Percentiles rank a stretch among this genome's conserved stretches.
Evolutionary conservation across 139 green algal species (phyloP).

Genomic region (Pedinophyceae sp.): DNA sequence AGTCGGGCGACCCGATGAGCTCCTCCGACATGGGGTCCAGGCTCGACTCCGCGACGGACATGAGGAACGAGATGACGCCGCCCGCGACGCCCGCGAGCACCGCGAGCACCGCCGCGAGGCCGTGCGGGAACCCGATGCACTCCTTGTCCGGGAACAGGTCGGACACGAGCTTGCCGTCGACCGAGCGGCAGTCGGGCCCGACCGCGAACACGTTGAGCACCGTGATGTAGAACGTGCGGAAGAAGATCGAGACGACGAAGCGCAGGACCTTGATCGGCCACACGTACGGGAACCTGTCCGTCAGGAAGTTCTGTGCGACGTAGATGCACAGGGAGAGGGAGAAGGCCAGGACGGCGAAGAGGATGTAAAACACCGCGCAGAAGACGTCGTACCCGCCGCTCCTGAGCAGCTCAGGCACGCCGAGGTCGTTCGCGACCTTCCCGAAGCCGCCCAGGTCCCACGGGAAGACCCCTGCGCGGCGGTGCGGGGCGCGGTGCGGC

Average conservation of each 20-base stretch:
- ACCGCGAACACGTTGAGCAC: background rate
- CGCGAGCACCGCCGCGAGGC: conserved; percentile 13
- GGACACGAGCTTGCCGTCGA: no score
- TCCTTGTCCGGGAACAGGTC: conserved; percentile 2
- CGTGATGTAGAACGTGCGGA: background rate
- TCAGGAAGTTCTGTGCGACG: background rate
- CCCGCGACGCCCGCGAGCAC: conserved; percentile 5
- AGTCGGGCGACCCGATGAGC: conserved; percentile 12
- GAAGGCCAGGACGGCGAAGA: background rate
- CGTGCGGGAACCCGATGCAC: conserved; percentile 26
- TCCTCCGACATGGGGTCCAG: conserved; percentile 19
- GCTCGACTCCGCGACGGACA: conserved; percentile 20
- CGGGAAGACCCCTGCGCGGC: no score
- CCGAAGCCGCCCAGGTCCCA: no score
- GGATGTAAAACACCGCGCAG: background rate
- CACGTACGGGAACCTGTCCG: background rate
- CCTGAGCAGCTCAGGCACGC: background rate
- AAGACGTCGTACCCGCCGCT: background rate
- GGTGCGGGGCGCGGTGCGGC: no score
- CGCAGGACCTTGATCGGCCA: conserved; percentile 2
- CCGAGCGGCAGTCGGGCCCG: background rate
- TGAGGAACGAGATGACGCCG: conserved; percentile 14
- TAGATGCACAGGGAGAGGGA: background rate
- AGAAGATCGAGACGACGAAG: background rate
- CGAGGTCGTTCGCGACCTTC: no score